phyloP scores from a whole-genome alignment of 78 protist species.

The Chrysochromulina parva region DNA sequence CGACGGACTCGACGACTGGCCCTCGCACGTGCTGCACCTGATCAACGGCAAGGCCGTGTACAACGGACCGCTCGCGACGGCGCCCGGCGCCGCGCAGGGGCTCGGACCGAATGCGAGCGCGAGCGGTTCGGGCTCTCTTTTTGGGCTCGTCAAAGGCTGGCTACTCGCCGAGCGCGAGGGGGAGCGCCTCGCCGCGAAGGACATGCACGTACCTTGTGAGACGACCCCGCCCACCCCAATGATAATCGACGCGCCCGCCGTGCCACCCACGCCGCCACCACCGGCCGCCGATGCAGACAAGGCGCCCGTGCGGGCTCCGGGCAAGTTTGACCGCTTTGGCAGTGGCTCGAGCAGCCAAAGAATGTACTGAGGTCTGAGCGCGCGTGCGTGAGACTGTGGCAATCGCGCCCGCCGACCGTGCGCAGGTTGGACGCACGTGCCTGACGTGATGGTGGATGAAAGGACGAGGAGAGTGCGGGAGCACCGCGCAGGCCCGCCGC shows the following conservation, averaged over 20 bases:
- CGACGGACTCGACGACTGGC: conserved; percentile 68
- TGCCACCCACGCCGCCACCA: no score
- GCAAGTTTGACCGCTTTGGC: conserved; percentile 1
- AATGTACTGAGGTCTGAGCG: neutral
- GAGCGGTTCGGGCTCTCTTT: neutral
- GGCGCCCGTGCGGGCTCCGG: neutral
- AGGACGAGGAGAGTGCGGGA: no score
- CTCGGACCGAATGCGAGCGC: neutral
- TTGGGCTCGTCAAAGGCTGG: neutral
- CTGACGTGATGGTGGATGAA: no score
- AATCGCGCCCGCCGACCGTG: no score
- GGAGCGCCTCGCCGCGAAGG: neutral
- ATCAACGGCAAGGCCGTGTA: neutral
- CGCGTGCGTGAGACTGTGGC: no score
- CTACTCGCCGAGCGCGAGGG: neutral
- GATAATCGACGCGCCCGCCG: no score
- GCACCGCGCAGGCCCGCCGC: no score
- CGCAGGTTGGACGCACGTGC: no score
- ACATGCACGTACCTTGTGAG: neutral
- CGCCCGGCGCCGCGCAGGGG: no score
- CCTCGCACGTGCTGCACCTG: conserved; percentile 13
- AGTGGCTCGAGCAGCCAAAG: neutral
- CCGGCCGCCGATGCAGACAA: neutral
- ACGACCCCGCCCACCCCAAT: neutral
- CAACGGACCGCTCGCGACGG: neutral